Conservation (phyloP, 2,329 filamentous ascomycete genomes). For the Monilinia fructicola region DNA sequence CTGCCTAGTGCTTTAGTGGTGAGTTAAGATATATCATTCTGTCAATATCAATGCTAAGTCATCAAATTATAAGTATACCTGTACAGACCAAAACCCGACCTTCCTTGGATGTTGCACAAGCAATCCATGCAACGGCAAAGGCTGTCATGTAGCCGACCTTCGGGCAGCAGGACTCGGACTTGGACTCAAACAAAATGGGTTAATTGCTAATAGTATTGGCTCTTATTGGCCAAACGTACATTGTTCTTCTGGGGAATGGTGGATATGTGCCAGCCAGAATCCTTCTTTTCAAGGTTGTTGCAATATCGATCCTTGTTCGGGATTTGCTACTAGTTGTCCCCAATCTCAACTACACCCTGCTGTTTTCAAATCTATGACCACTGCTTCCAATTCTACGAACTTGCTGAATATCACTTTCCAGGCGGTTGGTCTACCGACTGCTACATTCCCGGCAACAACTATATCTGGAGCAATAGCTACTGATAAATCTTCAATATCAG, state of each 20-base stretch:
- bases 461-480: neutral
- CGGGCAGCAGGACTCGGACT: slow-evolving; percentile 27
- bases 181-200: neutral
- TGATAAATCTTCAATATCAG: neutral
- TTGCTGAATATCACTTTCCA: neutral
- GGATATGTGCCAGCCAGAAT: slow-evolving; percentile 23
- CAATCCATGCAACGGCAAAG: slow-evolving; percentile 28
- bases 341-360: slow-evolving; percentile 2
- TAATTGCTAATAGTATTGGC: neutral
- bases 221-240: slow-evolving; percentile 28
- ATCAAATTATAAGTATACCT: slow-evolving; percentile 25
- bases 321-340: neutral
- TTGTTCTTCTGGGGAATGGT: slow-evolving; percentile 26
- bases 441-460: neutral
- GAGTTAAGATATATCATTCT: neutral
- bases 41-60: neutral
- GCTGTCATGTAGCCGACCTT: slow-evolving; percentile 26
- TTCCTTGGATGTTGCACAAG: slow-evolving; percentile 30
- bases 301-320: slow-evolving; percentile 24
- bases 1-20: neutral
- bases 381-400: neutral
- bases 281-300: slow-evolving; percentile 30
- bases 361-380: neutral
- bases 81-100: slow-evolving; percentile 26
- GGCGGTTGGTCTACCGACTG: neutral